These are phyloP conservation scores for Agroathelia rolfsii DNA, from an alignment of 1,284 basidiomycete species.

Conservation along the genomic window DNA sequence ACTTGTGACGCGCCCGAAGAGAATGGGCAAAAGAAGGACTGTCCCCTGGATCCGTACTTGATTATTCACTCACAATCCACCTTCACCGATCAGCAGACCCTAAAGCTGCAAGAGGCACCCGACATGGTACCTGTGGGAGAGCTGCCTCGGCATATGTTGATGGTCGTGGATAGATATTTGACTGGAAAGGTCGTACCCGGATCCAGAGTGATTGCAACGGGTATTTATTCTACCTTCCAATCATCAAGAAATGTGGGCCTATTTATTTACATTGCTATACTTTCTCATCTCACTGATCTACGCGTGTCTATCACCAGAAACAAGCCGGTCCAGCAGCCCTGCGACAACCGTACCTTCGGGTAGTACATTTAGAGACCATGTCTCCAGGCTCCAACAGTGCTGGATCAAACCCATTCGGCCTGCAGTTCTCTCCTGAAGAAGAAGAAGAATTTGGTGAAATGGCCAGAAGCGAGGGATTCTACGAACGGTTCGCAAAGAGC, in stretches of 20 bases:
- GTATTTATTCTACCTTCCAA: constrained; percentile 95
- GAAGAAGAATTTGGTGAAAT: constrained; percentile 93
- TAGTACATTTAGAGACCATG: constrained; percentile 85
- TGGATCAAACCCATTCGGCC: constrained; percentile 70
- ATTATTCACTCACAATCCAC: constrained; percentile 92
- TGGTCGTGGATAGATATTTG: constrained; percentile 85
- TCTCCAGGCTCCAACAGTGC: constrained; percentile 64
- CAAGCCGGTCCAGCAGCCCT: constrained; percentile 71
- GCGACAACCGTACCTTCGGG: constrained; percentile 89
- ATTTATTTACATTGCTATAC: too few species aligned
- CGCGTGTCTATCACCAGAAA: constrained; percentile 42
- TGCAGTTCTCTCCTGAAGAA: constrained; percentile 89
- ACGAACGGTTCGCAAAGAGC: constrained; percentile 89
- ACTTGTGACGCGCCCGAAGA: constrained; percentile 71
- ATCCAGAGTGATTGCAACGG: constrained; percentile 88
- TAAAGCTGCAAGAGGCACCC: constrained; percentile 98
- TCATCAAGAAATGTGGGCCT: constrained; percentile 72
- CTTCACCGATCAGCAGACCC: constrained; percentile 92
- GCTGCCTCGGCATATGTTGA: constrained; percentile 89
- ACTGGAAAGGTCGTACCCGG: constrained; percentile 92
- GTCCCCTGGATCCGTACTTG: constrained; percentile 92
- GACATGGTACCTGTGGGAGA: constrained; percentile 99
- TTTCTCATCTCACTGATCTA: constrained; percentile 10
- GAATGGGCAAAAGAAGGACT: constrained; percentile 81
- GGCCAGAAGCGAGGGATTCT: constrained; percentile 83